Conservation (phyloP, 257 asterid genomes). For the Solanum medicagineum region DNA sequence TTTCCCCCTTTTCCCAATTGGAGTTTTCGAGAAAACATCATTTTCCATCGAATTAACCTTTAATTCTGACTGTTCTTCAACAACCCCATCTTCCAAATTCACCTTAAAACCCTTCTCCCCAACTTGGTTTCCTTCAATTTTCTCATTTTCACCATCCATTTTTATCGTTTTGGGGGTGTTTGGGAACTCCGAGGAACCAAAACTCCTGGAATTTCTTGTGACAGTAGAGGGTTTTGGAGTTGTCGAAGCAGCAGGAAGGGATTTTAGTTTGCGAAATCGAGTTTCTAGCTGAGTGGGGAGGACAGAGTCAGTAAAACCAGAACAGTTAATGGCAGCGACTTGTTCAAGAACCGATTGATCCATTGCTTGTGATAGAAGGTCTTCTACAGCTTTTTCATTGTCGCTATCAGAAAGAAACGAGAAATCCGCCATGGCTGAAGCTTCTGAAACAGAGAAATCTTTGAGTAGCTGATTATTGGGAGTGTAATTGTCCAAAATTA, state of each 20-base stretch:
- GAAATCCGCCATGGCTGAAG: constrained; percentile 38
- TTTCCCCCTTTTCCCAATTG: constrained; percentile 8
- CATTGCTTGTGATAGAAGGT: constrained; percentile 62
- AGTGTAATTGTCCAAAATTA: neutral
- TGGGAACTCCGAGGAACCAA: constrained; percentile 6
- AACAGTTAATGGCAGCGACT: constrained; percentile 65
- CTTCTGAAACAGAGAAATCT: neutral
- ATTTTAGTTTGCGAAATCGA: constrained; percentile 76
- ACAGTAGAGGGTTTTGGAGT: constrained; percentile 14
- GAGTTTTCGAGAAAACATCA: constrained; percentile 12
- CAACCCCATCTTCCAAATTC: neutral
- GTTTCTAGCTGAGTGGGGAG: constrained; percentile 72
- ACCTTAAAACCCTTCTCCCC: neutral
- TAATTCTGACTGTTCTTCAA: neutral
- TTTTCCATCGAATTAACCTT: neutral
- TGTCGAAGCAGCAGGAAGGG: constrained; percentile 38
- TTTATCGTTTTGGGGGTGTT: neutral
- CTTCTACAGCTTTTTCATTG: constrained; percentile 70
- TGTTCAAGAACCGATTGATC: constrained; percentile 69
- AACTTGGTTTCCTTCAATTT: constrained; percentile 13
- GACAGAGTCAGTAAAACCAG: constrained; percentile 47
- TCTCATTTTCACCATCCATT: neutral
- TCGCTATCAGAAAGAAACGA: constrained; percentile 65
- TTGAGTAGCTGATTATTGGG: neutral
- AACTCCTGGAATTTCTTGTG: constrained; percentile 14